These are phyloP conservation scores for Hypseocharis bilobata DNA, from an alignment of 441 rosid genomes.

Conservation along the genomic window DNA sequence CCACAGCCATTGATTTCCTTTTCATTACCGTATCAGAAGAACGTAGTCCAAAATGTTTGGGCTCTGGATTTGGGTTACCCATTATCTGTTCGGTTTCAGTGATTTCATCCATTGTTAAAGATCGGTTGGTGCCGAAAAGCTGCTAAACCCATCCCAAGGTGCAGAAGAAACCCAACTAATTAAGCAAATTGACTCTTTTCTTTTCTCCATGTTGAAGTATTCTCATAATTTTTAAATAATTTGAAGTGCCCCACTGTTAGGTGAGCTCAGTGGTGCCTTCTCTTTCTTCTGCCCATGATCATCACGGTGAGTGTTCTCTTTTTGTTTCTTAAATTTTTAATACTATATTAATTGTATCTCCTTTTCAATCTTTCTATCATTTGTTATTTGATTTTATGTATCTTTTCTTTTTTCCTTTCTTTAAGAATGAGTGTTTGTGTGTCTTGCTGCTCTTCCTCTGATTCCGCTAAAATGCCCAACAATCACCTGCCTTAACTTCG, in stretches of 20 bases:
- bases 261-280: conserved; percentile 6
- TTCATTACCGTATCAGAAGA: no score
- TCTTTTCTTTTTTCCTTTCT: conserved; percentile 15
- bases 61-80: not conserved
- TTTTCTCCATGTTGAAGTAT: conserved; percentile 23
- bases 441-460: conserved; percentile 20
- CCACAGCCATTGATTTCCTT: not conserved
- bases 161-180: conserved; percentile 11
- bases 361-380: not conserved
- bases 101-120: not conserved
- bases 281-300: conserved; percentile 3
- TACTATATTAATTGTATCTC: not conserved
- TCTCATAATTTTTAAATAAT: conserved; percentile 11
- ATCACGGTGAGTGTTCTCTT: not conserved
- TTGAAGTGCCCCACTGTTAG: not conserved
- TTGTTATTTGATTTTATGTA: conserved; percentile 6
- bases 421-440: conserved; percentile 20
- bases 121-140: conserved; percentile 1
- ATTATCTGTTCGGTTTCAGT: not conserved
- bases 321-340: not conserved
- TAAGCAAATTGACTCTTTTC: conserved; percentile 18
- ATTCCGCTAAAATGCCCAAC: conserved; percentile 18
- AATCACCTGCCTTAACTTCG: conserved; percentile 14
- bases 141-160: not conserved
- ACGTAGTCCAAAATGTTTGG: no score